phyloP scores from a whole-genome alignment of 768 basidiomycete genomes.

The Termitomyces sp. region DNA sequence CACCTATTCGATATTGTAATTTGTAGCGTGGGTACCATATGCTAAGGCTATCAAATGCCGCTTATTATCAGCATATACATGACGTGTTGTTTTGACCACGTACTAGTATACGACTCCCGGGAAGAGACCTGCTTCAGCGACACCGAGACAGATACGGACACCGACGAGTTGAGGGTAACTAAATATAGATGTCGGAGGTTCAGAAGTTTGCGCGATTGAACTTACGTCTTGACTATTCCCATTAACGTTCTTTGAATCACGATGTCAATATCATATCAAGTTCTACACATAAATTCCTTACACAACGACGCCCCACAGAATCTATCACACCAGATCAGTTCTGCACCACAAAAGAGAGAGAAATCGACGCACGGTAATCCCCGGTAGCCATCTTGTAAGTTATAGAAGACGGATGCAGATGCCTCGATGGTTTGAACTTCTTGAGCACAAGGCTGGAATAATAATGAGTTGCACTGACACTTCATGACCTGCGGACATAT shows the following conservation, averaged over 20 bases:
- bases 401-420: neutral
- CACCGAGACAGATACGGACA: constrained; percentile 54
- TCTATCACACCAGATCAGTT: constrained; percentile 27
- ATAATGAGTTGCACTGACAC: neutral
- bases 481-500: constrained; percentile 17
- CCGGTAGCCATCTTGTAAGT: constrained; percentile 52
- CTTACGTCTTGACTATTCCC: constrained; percentile 66
- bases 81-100: constrained; percentile 11
- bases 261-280: neutral
- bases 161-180: constrained; percentile 65
- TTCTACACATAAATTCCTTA: constrained; percentile 23
- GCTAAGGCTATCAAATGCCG: constrained; percentile 41
- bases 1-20: constrained; percentile 55
- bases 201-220: neutral
- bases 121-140: constrained; percentile 69
- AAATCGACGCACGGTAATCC: constrained; percentile 47
- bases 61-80: neutral
- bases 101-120: constrained; percentile 76
- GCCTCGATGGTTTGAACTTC: constrained; percentile 62
- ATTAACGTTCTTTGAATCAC: constrained; percentile 46
- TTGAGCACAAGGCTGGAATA: constrained; percentile 50
- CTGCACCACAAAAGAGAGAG: neutral
- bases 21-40: constrained; percentile 68
- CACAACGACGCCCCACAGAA: constrained; percentile 66
- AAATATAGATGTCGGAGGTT: neutral